phyloP scores from a whole-genome alignment of 1,284 basidiomycete genomes.

The Ceratobasidium sp. region DNA sequence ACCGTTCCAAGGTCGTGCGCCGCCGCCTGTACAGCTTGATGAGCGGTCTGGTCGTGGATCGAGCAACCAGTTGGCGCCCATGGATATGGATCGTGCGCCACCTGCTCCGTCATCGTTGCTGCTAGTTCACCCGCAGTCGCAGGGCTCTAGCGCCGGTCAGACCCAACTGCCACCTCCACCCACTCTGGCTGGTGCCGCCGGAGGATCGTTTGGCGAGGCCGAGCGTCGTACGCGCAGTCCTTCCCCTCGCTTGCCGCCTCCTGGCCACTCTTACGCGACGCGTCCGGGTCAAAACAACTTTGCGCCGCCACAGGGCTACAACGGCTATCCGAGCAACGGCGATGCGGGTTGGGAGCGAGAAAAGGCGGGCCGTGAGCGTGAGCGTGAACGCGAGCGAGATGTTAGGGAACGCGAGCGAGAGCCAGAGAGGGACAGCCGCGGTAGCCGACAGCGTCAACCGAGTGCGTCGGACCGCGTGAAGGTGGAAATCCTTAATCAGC shows the following conservation, averaged over 20 bases:
- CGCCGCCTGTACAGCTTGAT: constrained; percentile 78
- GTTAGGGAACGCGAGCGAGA: constrained; percentile 34
- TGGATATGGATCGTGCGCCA: constrained; percentile 78
- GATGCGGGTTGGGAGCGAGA: constrained; percentile 32
- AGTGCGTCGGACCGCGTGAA: constrained; percentile 34
- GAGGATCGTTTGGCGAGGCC: constrained; percentile 1
- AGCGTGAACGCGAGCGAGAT: constrained; percentile 41
- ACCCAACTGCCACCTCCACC: constrained; percentile 44
- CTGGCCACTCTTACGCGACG: not conserved
- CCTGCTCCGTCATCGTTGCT: constrained; percentile 63
- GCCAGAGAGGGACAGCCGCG: constrained; percentile 35
- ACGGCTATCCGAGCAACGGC: constrained; percentile 12
- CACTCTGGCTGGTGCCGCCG: constrained; percentile 24
- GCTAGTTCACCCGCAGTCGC: constrained; percentile 72
- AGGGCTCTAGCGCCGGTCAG: constrained; percentile 24
- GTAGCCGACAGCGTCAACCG: constrained; percentile 18
- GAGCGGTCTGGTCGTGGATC: constrained; percentile 69
- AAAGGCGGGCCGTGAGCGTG: constrained; percentile 36
- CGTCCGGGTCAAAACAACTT: constrained; percentile 38
- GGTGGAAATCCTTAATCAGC: constrained; percentile 36
- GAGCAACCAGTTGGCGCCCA: constrained; percentile 80
- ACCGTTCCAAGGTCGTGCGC: constrained; percentile 65
- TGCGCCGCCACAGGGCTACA: constrained; percentile 31
- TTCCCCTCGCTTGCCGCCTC: constrained; percentile 39
- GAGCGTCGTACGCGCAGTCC: constrained; percentile 36